Conservation (phyloP, 2,329 filamentous ascomycete genomes). For the Geosmithia flava region DNA sequence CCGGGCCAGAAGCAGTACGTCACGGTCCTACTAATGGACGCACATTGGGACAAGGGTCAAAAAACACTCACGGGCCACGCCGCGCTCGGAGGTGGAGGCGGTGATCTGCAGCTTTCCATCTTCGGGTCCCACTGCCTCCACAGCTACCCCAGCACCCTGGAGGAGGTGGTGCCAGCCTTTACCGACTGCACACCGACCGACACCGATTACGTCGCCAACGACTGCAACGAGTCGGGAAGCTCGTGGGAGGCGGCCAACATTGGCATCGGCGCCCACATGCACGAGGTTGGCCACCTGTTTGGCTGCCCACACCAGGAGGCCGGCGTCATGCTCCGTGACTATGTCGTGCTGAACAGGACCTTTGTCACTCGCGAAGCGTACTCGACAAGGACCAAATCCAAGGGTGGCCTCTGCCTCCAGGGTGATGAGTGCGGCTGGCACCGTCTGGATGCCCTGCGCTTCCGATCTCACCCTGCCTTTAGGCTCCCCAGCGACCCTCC, state of each 20-base stretch:
- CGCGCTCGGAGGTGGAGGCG: conserved; percentile 63
- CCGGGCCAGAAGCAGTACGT: conserved; percentile 80
- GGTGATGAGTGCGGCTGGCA: conserved; percentile 89
- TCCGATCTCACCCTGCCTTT: conserved; percentile 86
- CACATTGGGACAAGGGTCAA: conserved; percentile 68
- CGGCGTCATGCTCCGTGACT: conserved; percentile 88
- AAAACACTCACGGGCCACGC: conserved; percentile 70
- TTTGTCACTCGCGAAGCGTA: conserved; percentile 76
- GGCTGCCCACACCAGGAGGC: conserved; percentile 82
- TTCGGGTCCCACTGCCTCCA: conserved; percentile 90
- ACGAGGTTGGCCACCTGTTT: conserved; percentile 82
- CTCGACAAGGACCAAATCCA: conserved; percentile 75
- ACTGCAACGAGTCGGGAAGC: conserved; percentile 75
- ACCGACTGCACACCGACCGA: conserved; percentile 85
- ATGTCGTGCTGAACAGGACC: conserved; percentile 69
- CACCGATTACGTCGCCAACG: conserved; percentile 67
- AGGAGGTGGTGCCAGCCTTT: conserved; percentile 83
- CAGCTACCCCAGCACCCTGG: conserved; percentile 78
- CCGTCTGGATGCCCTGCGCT: conserved; percentile 75
- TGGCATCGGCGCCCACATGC: conserved; percentile 84
- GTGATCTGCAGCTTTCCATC: conserved; percentile 70
- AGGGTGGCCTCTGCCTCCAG: conserved; percentile 61
- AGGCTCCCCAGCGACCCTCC: conserved; percentile 63
- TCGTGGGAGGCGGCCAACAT: conserved; percentile 95
- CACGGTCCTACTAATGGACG: conserved; percentile 73